These are phyloP conservation scores for Luvunga scandens DNA, from an alignment of 345 rosid genomes.

Conservation along the genomic window DNA sequence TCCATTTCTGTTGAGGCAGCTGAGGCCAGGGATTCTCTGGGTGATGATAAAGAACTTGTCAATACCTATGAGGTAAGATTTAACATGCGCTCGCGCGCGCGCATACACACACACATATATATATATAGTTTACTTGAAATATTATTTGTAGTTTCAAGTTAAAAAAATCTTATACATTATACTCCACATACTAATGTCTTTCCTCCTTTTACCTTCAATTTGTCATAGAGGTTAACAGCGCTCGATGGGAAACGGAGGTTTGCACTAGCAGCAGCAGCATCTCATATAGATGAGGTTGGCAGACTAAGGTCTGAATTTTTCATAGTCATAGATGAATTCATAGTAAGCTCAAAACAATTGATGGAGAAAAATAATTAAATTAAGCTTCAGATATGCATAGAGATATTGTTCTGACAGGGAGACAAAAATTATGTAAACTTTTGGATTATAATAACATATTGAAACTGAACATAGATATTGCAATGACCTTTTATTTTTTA, in stretches of 20 bases:
- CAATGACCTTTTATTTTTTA: background rate
- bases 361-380: background rate
- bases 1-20: slow-evolving; percentile 98
- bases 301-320: slow-evolving; percentile 64
- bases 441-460: background rate
- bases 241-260: slow-evolving; percentile 98
- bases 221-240: slow-evolving; percentile 83
- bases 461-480: background rate
- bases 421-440: background rate
- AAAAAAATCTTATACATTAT: background rate
- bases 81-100: too few relatives aligned
- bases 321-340: slow-evolving; percentile 1
- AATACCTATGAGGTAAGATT: slow-evolving; percentile 83
- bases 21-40: slow-evolving; percentile 88
- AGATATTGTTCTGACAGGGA: background rate
- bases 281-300: slow-evolving; percentile 90
- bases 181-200: background rate
- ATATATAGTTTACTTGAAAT: background rate
- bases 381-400: background rate
- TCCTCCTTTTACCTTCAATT: slow-evolving; percentile 11
- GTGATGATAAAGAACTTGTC: slow-evolving; percentile 92
- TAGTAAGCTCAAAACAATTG: background rate
- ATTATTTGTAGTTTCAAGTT: slow-evolving; percentile 6
- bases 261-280: slow-evolving; percentile 90
- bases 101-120: too few relatives aligned